Conservation (phyloP, 108 stramenopile species). For the Cyclotella distinguenda region DNA sequence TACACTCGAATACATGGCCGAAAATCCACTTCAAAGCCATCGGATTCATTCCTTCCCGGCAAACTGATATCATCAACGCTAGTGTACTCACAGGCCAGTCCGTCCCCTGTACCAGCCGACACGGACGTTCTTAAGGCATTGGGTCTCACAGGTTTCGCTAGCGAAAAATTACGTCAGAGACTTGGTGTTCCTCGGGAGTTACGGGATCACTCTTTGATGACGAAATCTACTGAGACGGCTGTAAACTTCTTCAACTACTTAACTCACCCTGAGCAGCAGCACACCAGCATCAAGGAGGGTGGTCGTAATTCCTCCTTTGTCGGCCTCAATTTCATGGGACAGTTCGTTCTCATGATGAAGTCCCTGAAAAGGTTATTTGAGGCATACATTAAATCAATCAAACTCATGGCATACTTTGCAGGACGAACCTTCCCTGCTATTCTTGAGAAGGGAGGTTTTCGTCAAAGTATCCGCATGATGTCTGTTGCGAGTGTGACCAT, state of each 20-base stretch:
- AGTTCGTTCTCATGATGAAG: conserved; percentile 15
- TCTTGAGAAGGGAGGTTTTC: conserved; percentile 30
- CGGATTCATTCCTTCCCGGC: conserved; percentile 8
- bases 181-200: conserved; percentile 30
- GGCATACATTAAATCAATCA: conserved; percentile 9
- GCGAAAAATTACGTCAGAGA: conserved; percentile 21
- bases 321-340: neutral
- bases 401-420: conserved; percentile 18
- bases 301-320: conserved; percentile 14
- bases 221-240: conserved; percentile 6
- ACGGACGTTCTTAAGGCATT: conserved; percentile 14
- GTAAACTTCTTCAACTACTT: conserved; percentile 5
- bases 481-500: conserved; percentile 12
- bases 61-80: conserved; percentile 14
- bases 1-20: conserved; percentile 30
- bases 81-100: neutral
- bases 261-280: neutral
- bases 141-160: conserved; percentile 24
- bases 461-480: conserved; percentile 15
- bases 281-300: neutral
- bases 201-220: conserved; percentile 1
- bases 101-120: conserved; percentile 1
- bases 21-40: neutral
- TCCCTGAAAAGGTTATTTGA: neutral
- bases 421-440: conserved; percentile 15